These are phyloP conservation scores for Stephania cephalantha DNA, from an alignment of 164 flowering plant species.

Conservation along the genomic window DNA sequence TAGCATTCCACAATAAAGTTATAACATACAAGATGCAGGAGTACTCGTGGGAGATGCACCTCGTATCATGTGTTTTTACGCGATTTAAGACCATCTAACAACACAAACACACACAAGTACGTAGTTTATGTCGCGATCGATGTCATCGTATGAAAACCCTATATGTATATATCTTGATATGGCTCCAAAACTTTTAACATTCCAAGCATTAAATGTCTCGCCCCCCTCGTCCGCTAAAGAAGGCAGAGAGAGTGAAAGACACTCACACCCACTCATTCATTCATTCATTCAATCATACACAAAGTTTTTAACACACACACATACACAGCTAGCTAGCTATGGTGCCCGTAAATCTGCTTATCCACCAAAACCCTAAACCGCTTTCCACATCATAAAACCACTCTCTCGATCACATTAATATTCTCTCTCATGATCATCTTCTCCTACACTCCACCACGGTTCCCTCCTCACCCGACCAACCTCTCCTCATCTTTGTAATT, in stretches of 20 bases:
- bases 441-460: conserved; percentile 1
- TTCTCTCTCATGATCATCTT: conserved; percentile 2
- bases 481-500: conserved; percentile 14
- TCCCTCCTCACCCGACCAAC: conserved; percentile 14
- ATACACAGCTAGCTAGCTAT: not conserved
- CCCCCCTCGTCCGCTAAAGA: conserved; percentile 16
- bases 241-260: conserved; percentile 4
- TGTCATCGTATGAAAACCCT: not conserved
- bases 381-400: conserved; percentile 13
- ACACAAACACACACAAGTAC: too few species aligned
- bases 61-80: too few species aligned
- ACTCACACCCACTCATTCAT: conserved; percentile 20
- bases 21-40: too few species aligned
- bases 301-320: too few species aligned
- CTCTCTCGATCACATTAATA: not conserved
- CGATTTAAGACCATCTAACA: too few species aligned
- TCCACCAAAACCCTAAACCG: conserved; percentile 10
- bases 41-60: too few species aligned
- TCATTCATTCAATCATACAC: conserved; percentile 12
- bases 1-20: too few species aligned
- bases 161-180: not conserved
- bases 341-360: not conserved
- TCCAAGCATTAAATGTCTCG: conserved; percentile 6
- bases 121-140: too few species aligned
- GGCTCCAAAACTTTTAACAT: not conserved